Percentiles rank a stretch among this genome's conserved stretches.
phyloP scores from a whole-genome alignment of 106 monocot genomes.

The Vanilla planifolia region DNA sequence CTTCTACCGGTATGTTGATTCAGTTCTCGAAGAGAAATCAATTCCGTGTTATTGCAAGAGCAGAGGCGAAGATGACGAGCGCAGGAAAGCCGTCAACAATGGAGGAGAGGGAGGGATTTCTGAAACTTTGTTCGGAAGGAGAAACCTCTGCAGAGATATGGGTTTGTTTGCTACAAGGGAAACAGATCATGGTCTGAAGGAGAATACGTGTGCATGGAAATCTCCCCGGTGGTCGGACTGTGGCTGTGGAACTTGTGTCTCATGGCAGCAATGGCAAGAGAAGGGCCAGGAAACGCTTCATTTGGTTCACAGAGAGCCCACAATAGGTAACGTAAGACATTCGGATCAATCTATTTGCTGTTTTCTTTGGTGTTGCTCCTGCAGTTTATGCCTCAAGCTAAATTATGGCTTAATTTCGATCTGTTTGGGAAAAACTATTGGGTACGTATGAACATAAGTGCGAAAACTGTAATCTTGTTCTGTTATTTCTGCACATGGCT shows the following conservation, averaged over 20 bases:
- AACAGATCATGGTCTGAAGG: neutral
- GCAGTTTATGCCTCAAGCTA: no score
- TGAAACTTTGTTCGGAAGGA: conserved; percentile 5
- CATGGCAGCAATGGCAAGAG: conserved; percentile 16
- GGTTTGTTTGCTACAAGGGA: neutral
- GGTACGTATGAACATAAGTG: no score
- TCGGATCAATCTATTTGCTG: no score
- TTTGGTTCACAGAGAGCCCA: conserved; percentile 40
- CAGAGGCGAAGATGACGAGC: neutral
- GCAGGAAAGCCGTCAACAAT: neutral
- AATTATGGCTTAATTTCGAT: no score
- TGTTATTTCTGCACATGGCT: no score
- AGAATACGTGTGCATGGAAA: neutral
- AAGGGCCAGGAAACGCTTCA: conserved; percentile 51
- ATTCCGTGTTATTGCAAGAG: conserved; percentile 25
- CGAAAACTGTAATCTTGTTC: no score
- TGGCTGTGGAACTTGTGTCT: conserved; percentile 32
- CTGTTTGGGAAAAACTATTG: no score
- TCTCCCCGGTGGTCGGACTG: conserved; percentile 72
- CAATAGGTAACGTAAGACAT: conserved; percentile 22
- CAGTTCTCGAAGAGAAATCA: conserved; percentile 32
- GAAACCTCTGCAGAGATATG: conserved; percentile 29
- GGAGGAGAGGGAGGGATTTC: neutral
- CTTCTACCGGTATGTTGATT: conserved; percentile 40
- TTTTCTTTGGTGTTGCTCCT: no score